Evolutionary conservation across 2,329 filamentous ascomycete genomes (phyloP), one percentile per base, ranked within the genome.

Genomic region (Passalora sequoiae): DNA sequence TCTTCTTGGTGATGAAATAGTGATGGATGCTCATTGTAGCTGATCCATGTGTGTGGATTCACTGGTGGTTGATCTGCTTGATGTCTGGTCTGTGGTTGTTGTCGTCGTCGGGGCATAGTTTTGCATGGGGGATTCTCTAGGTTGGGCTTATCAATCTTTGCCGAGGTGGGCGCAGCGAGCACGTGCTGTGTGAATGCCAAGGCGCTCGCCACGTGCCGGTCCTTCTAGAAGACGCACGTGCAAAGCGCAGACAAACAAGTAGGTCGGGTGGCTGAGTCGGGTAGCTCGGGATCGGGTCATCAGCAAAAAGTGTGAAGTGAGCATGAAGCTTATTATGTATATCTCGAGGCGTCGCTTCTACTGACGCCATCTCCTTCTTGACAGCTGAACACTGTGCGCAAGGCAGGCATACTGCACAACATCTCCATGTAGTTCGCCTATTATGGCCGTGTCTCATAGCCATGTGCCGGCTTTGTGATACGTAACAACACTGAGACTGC

Each of bases 21-120:
- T 48, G 32, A 19, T 50, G 46, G 40, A 51, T 40, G 40, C 45
- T 51, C 50, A 58, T 57, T 30, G 39, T 46, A 43, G 48, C 38
- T 28, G 27, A 24, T 38, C 38, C 48, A 50, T 51, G 28, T 28
- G 31, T 24, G 15, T n/a, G n/a, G n/a, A n/a, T n/a, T n/a, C n/a
- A n/a, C n/a, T n/a, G n/a, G 15, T 13, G 24, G 8, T 37, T 12
- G 35, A 27, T 7, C 12, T 27, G 24, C 24, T 27, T 27, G n/a
- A 27, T 40, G 16, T 25, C 33, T 15, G 22, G 16, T 21, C 20
- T n/a, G 19, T 5, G 36, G 21, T 32, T 38, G 17, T 38, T 29
- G 28, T 29, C 31, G 33, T 38, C 32, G 22, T n/a, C 22, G 42
- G 20, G 17, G 36, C 2, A 13, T 36, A 40, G 40, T 41, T 36